Percentiles rank a stretch among this genome's conserved stretches.
These are phyloP conservation scores for Kwoniella sp. DNA, from an alignment of 768 basidiomycete species.

Conservation along the genomic window DNA sequence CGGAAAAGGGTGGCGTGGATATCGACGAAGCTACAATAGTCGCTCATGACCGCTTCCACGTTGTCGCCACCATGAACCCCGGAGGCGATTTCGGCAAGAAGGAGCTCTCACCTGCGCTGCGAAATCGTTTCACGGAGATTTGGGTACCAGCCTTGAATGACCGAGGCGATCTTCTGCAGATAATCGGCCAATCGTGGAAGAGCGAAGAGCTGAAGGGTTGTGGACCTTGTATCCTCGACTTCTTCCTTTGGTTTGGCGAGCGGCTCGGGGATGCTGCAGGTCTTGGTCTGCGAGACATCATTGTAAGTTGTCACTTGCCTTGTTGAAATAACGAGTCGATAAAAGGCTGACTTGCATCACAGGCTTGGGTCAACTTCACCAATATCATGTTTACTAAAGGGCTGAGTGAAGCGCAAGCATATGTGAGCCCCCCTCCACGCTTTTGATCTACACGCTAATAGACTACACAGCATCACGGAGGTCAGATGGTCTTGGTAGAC, in stretches of 20 bases:
- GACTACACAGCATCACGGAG: slow-evolving; percentile 71
- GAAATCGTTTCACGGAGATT: slow-evolving; percentile 97
- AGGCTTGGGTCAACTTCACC: slow-evolving; percentile 92
- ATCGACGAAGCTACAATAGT: slow-evolving; percentile 63
- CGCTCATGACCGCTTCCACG: slow-evolving; percentile 70
- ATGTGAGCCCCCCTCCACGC: slow-evolving; percentile 21
- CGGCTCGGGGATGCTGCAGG: slow-evolving; percentile 58
- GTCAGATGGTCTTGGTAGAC: slow-evolving; percentile 86
- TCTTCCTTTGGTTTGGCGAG: slow-evolving; percentile 71
- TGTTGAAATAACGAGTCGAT: background rate
- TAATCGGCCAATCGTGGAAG: slow-evolving; percentile 68
- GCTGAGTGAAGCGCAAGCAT: slow-evolving; percentile 18
- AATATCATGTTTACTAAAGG: slow-evolving; percentile 57
- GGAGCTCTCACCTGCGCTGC: slow-evolving; percentile 89
- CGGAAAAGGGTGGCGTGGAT: slow-evolving; percentile 80
- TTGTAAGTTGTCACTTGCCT: slow-evolving; percentile 57
- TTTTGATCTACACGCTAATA: background rate
- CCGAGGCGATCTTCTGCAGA: slow-evolving; percentile 68
- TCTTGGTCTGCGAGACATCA: slow-evolving; percentile 76
- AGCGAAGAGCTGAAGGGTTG: slow-evolving; percentile 56
- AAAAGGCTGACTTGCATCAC: background rate
- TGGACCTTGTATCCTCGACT: slow-evolving; percentile 66
- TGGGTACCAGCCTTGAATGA: slow-evolving; percentile 88
- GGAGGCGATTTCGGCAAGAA: slow-evolving; percentile 99
- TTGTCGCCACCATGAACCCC: slow-evolving; percentile 98